Evolutionary conservation across 371 early-diverging fungal genomes (phyloP).

Genomic region (Apophysomyces variabilis): DNA sequence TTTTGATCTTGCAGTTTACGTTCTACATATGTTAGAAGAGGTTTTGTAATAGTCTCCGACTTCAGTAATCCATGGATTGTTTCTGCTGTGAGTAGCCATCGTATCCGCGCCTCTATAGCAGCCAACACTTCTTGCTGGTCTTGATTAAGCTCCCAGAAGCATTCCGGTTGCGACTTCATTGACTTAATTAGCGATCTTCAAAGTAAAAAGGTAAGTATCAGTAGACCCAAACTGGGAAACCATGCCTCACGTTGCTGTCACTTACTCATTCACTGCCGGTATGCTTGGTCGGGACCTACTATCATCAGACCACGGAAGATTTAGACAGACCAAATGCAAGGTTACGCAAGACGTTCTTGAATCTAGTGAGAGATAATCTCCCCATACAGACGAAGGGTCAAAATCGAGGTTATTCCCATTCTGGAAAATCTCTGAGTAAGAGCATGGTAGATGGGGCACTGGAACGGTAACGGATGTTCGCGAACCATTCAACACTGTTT

Average conservation of each 20-base stretch:
- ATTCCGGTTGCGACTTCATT: slow-evolving; percentile 46
- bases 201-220: background rate
- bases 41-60: slow-evolving; percentile 46
- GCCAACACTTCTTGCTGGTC: slow-evolving; percentile 68
- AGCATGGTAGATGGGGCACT: slow-evolving; percentile 59
- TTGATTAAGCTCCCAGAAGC: slow-evolving; percentile 47
- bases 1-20: slow-evolving; percentile 49
- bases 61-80: slow-evolving; percentile 72
- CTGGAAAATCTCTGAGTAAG: slow-evolving; percentile 37
- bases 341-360: slow-evolving; percentile 60
- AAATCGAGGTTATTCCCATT: slow-evolving; percentile 51
- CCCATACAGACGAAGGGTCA: slow-evolving; percentile 52
- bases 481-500: slow-evolving; percentile 33
- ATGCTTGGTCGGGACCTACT: slow-evolving; percentile 24
- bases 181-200: slow-evolving; percentile 29
- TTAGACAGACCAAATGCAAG: slow-evolving; percentile 65
- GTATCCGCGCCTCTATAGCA: slow-evolving; percentile 61
- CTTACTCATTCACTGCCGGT: slow-evolving; percentile 21
- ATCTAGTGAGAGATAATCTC: slow-evolving; percentile 58
- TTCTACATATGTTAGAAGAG: slow-evolving; percentile 63
- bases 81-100: slow-evolving; percentile 73
- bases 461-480: slow-evolving; percentile 50
- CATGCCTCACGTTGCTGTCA: background rate
- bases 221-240: background rate
- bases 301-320: slow-evolving; percentile 52